Conservation (phyloP, 306 rosid species). For the Vigna trinervia region DNA sequence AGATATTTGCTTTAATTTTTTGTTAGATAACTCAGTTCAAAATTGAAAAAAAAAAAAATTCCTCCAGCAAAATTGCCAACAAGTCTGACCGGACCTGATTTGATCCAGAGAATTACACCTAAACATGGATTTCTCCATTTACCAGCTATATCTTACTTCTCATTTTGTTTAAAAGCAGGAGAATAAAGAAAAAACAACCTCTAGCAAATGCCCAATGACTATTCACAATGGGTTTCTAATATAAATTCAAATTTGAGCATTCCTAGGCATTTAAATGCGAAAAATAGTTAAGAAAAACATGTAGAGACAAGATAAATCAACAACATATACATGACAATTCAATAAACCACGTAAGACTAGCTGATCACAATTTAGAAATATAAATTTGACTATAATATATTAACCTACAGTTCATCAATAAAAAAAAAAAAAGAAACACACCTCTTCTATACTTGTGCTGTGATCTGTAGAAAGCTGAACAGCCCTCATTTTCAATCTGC, state of each 20-base stretch:
- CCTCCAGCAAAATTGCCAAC: not conserved
- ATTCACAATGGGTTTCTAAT: not conserved
- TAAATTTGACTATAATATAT: slow-evolving; percentile 14
- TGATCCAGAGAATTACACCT: not conserved
- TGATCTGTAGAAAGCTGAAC: slow-evolving; percentile 77
- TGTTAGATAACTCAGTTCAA: slow-evolving; percentile 9
- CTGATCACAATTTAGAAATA: slow-evolving; percentile 29
- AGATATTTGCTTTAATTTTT: not conserved
- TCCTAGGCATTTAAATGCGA: slow-evolving; percentile 5
- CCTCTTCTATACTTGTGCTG: slow-evolving; percentile 69
- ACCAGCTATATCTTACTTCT: not conserved
- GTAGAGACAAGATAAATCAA: slow-evolving; percentile 1
- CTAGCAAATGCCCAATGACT: slow-evolving; percentile 11
- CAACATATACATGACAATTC: slow-evolving; percentile 10
- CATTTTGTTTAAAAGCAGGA: not conserved
- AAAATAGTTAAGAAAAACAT: not conserved
- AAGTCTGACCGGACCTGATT: not conserved
- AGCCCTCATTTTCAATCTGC: slow-evolving; percentile 71
- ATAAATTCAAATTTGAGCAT: not conserved
- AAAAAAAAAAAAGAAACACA: slow-evolving; percentile 34
- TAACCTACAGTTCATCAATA: slow-evolving; percentile 23
- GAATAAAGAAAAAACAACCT: not conserved
- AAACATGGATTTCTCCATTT: not conserved
- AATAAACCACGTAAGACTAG: slow-evolving; percentile 17
- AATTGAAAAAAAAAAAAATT: not conserved